Evolutionary conservation across 73 alveolate species (phyloP), one percentile per base, ranked within the genome.

Genomic region (Paramecium bursaria): DNA sequence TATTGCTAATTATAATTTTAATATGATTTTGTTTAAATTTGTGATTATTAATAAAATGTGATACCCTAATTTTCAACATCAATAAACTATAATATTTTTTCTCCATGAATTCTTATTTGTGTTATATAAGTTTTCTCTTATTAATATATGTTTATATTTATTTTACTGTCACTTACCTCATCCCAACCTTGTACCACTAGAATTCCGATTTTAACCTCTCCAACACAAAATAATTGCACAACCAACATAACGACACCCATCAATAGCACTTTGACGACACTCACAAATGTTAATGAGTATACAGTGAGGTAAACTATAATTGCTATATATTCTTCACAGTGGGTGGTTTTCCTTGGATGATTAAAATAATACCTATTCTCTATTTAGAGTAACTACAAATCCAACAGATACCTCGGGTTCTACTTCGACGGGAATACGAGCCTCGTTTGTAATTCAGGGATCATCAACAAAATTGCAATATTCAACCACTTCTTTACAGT

Each of bases 331-430:
- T 6, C 10, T 23, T 57, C 26, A n/a, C 17, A 57, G 76, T 7
- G 76, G 76, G 30, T 57, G 76, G 76, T 57, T 57, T 42, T 31
- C 27, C 21, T 57, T 57, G 33, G 76, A 57, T 57, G 33, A 23
- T 57, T 23, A 57, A 30, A 50, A 50, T 19, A 57, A 57, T 57
- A 23, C 27, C 9, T 30, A 57, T 30, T 48, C 48, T 1, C 33
- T 57, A 10, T 57, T 57, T 2, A 57, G 76, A n/a, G 76, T 57
- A n/a, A n/a, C n/a, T n/a, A n/a, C n/a, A n/a, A n/a, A n/a, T n/a
- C n/a, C n/a, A n/a, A n/a, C n/a, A n/a, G n/a, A n/a, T n/a, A n/a
- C n/a, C n/a, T n/a, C n/a, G n/a, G n/a, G n/a, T n/a, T n/a, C n/a
- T n/a, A n/a, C n/a, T n/a, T n/a, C n/a, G n/a, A 4, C 15, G 33